These are phyloP conservation scores for Porpolomopsis calyptriformis DNA, from an alignment of 768 basidiomycete genomes.

Conservation along the genomic window DNA sequence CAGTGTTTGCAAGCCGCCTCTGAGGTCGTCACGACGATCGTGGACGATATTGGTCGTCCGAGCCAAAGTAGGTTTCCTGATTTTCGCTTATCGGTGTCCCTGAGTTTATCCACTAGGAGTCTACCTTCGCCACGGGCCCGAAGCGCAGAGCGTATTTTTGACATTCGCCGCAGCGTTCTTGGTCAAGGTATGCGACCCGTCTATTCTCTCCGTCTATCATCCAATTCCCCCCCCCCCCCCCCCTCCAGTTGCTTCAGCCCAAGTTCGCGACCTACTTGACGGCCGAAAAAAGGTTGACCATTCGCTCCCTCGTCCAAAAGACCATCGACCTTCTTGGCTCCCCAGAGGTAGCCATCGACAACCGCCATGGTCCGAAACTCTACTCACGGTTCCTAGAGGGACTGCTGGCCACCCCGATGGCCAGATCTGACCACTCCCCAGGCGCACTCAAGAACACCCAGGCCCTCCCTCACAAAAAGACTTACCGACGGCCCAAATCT, in stretches of 20 bases:
- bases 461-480: conserved; percentile 7
- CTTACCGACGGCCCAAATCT: conserved; percentile 9
- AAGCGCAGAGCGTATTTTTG: conserved; percentile 68
- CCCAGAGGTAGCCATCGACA: conserved; percentile 66
- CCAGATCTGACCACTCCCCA: conserved; percentile 18
- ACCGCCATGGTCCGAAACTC: conserved; percentile 69
- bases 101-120: conserved; percentile 27
- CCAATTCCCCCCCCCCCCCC: background rate
- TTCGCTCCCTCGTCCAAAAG: conserved; percentile 51
- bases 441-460: background rate
- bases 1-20: conserved; percentile 63
- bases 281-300: conserved; percentile 46
- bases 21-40: conserved; percentile 52
- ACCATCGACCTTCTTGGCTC: conserved; percentile 59
- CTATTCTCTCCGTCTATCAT: background rate
- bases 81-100: background rate
- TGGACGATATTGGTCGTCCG: conserved; percentile 47
- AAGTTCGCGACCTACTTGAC: conserved; percentile 56
- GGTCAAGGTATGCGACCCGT: conserved; percentile 62
- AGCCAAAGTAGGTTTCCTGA: conserved; percentile 35
- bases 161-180: conserved; percentile 78
- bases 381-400: conserved; percentile 72
- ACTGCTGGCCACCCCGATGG: conserved; percentile 51
- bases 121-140: conserved; percentile 64
- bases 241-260: conserved; percentile 60